Conservation (phyloP, 2,329 filamentous ascomycete genomes). For the Colletotrichum tofieldiae region DNA sequence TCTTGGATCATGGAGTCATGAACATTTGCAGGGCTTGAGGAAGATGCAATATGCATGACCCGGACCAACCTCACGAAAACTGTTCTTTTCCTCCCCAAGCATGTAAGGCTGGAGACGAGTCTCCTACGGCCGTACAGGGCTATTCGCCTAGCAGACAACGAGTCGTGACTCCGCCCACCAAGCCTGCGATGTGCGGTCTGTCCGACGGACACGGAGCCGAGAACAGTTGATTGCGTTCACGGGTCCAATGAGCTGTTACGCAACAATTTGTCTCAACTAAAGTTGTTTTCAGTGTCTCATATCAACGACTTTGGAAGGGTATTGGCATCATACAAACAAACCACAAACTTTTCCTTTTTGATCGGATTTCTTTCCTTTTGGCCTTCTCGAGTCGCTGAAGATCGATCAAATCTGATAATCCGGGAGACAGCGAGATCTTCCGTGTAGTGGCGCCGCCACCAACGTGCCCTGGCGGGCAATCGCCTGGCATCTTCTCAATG, state of each 20-base stretch:
- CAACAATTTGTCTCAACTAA: not conserved
- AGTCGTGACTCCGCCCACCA: not conserved
- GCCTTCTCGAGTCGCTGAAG: not conserved
- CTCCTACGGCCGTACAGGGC: conserved; percentile 21
- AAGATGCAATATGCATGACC: conserved; percentile 9
- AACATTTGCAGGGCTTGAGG: not conserved
- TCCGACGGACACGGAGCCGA: conserved; percentile 22
- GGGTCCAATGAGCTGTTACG: not conserved
- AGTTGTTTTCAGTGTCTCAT: not conserved
- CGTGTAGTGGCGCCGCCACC: conserved; percentile 32
- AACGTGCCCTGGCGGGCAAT: not conserved
- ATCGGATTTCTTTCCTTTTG: not conserved
- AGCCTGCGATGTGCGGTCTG: not conserved
- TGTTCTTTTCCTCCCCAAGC: not conserved
- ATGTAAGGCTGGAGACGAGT: not conserved
- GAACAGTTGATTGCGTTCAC: not conserved
- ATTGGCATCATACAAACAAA: not conserved
- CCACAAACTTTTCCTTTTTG: not conserved
- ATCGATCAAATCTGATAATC: conserved; percentile 10
- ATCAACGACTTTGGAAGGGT: not conserved
- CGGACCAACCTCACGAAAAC: not conserved
- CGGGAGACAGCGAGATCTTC: conserved; percentile 13
- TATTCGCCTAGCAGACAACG: not conserved
- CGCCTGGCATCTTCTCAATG: not conserved
- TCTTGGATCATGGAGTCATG: not conserved